Evolutionary conservation across 176 grass and related monocot species (phyloP), one percentile per base, ranked within the genome.

Genomic region (Ampelocalamus luodianensis): DNA sequence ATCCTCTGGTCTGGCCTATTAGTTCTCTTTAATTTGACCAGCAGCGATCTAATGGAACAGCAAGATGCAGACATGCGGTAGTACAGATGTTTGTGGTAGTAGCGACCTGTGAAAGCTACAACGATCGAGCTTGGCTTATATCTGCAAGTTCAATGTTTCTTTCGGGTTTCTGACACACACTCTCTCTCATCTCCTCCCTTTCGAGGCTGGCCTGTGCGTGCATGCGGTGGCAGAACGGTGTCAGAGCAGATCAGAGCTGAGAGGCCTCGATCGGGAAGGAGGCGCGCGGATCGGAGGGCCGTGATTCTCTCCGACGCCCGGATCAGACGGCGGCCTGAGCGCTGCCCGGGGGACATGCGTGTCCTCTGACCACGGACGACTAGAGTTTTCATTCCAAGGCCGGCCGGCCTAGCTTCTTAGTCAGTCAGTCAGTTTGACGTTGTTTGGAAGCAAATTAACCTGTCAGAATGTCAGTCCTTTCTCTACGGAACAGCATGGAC

Each of bases 361-460:
- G 13, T 27, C 16, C 77, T 56, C 78, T 76, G 48, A 26, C 72
- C 43, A 50, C 65, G 14, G 64, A 24, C n/a, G 45, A 27, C 46
- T 75, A 74, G 1, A 77, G 61, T 59, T 12, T 3, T 40, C 22
- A 3, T 56, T 38, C 23, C 68, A 12, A 71, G 44, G 78, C 63
- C 29, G 44, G 78, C 46, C 45, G 32, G 43, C 7, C n/a, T 39
- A 14, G 59, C 60, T 13, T 39, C 62, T 16, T 48, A 23, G 32
- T 66, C 66, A 38, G 66, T n/a, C 66, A 38, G 66, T n/a, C 20
- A 0, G 22, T 10, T 24, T 86, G 73, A 27, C 88, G 88, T 86
- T 73, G 66, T 68, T 78, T 56, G 66, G 84, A 90, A 90, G 88
- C 88, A 78, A 90, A 63, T 72, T 77, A n/a, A 40, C 32, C 45